phyloP scores from a whole-genome alignment of 495 filamentous ascomycete species.

The Aspergillus bertholletiae region DNA sequence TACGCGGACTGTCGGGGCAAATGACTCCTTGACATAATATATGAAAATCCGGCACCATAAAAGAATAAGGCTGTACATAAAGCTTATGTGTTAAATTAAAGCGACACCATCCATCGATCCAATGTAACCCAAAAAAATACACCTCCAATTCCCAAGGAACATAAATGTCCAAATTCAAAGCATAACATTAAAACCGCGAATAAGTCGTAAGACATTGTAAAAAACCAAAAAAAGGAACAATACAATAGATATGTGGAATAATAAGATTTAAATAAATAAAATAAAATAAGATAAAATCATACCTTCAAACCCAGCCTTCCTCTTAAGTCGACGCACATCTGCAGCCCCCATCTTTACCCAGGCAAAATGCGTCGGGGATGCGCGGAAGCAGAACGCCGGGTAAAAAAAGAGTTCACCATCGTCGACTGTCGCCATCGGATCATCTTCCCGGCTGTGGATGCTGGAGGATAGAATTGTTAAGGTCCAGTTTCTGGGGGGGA shows the following conservation, averaged over 20 bases:
- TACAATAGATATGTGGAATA: slow-evolving; percentile 5
- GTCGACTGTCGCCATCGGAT: slow-evolving; percentile 28
- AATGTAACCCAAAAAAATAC: not conserved
- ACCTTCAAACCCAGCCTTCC: slow-evolving; percentile 67
- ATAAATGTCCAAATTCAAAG: too few relatives aligned
- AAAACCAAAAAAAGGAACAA: slow-evolving; percentile 1
- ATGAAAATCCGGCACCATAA: too few relatives aligned
- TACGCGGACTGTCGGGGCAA: not conserved
- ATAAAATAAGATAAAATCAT: slow-evolving; percentile 3
- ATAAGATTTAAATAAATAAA: not conserved
- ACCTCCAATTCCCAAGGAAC: too few relatives aligned
- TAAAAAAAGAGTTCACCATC: slow-evolving; percentile 54
- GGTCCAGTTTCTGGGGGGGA: not conserved
- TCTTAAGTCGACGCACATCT: slow-evolving; percentile 61
- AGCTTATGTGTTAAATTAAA: too few relatives aligned
- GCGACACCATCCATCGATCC: not conserved
- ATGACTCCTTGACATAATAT: too few relatives aligned
- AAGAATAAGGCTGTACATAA: too few relatives aligned
- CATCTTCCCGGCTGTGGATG: slow-evolving; percentile 26
- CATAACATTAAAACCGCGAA: too few relatives aligned
- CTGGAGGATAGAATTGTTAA: not conserved
- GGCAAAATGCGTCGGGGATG: slow-evolving; percentile 75
- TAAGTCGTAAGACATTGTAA: not conserved
- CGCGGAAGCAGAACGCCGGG: slow-evolving; percentile 77
- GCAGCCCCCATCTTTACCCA: slow-evolving; percentile 77